Conservation (phyloP, 140 eudicot genomes). For the Cichorium intybus region DNA sequence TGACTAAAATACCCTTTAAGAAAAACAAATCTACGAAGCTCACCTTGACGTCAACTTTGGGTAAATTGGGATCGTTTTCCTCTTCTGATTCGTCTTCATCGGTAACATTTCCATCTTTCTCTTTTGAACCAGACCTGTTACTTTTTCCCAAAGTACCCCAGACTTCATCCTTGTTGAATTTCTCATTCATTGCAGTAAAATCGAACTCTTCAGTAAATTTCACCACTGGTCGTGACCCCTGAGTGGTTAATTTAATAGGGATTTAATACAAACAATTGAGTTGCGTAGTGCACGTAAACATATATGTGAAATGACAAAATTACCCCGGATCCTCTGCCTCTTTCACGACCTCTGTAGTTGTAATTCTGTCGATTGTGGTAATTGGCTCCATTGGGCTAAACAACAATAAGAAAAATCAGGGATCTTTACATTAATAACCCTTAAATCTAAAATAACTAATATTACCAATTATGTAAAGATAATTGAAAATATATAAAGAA, state of each 20-base stretch:
- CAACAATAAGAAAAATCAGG: neutral
- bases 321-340: slow-evolving; percentile 90
- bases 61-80: slow-evolving; percentile 53
- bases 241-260: neutral
- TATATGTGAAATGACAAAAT: neutral
- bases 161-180: slow-evolving; percentile 89
- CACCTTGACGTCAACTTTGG: slow-evolving; percentile 62
- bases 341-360: slow-evolving; percentile 75
- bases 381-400: slow-evolving; percentile 66
- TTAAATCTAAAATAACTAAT: too few relatives aligned
- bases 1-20: neutral
- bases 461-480: too few relatives aligned
- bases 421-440: too few relatives aligned
- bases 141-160: slow-evolving; percentile 91
- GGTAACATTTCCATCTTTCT: slow-evolving; percentile 47
- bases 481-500: neutral
- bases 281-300: neutral
- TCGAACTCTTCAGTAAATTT: slow-evolving; percentile 88
- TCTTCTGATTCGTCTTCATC: slow-evolving; percentile 64
- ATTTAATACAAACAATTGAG: neutral
- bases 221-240: slow-evolving; percentile 61
- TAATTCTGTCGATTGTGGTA: slow-evolving; percentile 48
- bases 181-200: slow-evolving; percentile 93
- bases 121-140: slow-evolving; percentile 43
- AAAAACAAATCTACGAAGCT: neutral